phyloP scores from a whole-genome alignment of 495 filamentous ascomycete species.

The Pseudevernia furfuracea region DNA sequence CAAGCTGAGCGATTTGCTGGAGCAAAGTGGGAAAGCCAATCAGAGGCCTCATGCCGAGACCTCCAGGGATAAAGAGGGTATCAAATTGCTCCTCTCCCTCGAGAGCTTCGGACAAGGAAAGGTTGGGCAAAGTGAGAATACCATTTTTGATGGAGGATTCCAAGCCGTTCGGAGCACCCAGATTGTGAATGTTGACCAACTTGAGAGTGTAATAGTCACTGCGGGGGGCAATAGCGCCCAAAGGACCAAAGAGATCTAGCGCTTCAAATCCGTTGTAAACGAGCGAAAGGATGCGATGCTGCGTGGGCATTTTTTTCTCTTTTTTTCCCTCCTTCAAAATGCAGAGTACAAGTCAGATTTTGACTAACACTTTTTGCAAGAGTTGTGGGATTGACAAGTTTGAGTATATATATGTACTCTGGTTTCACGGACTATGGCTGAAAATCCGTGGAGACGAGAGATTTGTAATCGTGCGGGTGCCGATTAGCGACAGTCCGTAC shows the following conservation, averaged over 20 bases:
- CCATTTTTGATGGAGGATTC: constrained; percentile 6
- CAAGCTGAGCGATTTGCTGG: constrained; percentile 3
- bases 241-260: constrained; percentile 6
- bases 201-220: constrained; percentile 6
- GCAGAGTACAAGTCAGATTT: not conserved
- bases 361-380: too few species aligned
- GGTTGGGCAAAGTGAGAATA: constrained; percentile 2
- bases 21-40: not conserved
- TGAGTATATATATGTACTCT: too few species aligned
- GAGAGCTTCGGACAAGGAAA: not conserved
- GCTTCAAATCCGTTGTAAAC: constrained; percentile 2
- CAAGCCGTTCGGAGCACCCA: not conserved
- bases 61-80: constrained; percentile 5
- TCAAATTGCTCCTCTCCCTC: constrained; percentile 4
- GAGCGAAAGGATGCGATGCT: constrained; percentile 4
- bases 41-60: not conserved
- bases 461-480: too few species aligned
- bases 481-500: too few species aligned
- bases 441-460: too few species aligned
- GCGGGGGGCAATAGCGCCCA: constrained; percentile 2
- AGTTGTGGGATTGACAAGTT: too few species aligned
- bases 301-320: constrained; percentile 4
- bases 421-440: too few species aligned
- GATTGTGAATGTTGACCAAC: constrained; percentile 2
- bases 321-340: too few species aligned